Evolutionary conservation across 345 rosid species (phyloP), one percentile per base, ranked within the genome.

Genomic region (Eucalyptus fibrosa): DNA sequence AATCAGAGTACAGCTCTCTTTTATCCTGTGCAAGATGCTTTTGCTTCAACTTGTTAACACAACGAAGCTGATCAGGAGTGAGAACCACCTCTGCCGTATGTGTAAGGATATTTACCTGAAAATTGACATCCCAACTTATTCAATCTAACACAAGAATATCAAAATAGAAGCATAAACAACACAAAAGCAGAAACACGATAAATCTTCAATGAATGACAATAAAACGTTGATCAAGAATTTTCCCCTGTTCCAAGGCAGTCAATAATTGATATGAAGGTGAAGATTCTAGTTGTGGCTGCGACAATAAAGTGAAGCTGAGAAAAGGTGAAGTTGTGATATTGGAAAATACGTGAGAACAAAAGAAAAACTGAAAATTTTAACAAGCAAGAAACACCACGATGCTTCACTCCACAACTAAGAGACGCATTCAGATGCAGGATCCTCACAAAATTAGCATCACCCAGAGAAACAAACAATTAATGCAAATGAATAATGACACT

Each of bases 81-180:
- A 82, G 45, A 26, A 62, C 50, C 89, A 93, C 92, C 56, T 93
- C 92, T 65, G 96, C 91, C 4, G 93, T 93, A 91, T 96, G 96
- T 30, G 93, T 93, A 88, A 96, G 89, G 87, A 96, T 91, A 91
- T 96, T 93, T 77, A 96, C 96, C 97, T 95, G 91, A 88, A 88
- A 53, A 82, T 47, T 51, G 44, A 51, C 86, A 50, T 21, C 44
- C 7, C 7, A 82, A 88, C n/a, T 60, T 23, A 87, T 55, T 40
- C 50, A 88, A 89, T 86, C 87, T 28, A 34, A 86, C 87, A 86
- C 87, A 28, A 28, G 87, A 69, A 50, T 34, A 86, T 60, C 72
- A 37, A 82, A 81, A 55, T 28, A 89, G 42, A 86, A 86, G 51
- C 37, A 11, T 51, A 49, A 69, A 60, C 40, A 13, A 26, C 14